Percentiles rank a stretch among this genome's conserved stretches.
Conservation (phyloP, 23 red algal species). For the Gracilariopsis chorda region DNA sequence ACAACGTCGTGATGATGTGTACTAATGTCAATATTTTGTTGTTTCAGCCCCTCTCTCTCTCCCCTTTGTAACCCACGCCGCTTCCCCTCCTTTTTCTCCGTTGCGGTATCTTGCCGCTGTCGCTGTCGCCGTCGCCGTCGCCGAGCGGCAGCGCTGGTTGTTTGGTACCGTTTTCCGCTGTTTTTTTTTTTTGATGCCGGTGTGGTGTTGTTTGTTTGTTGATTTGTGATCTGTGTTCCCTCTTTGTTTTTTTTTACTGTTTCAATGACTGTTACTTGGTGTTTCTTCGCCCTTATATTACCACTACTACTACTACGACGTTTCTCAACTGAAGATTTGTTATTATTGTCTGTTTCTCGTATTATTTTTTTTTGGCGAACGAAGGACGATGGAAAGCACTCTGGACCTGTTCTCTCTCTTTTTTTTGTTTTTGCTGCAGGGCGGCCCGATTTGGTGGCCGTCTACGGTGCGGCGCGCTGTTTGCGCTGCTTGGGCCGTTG, state of each 20-base stretch:
- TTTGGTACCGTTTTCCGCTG: too few species aligned
- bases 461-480: too few species aligned
- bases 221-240: neutral
- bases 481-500: too few species aligned
- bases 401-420: neutral
- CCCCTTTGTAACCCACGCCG: neutral
- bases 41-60: neutral
- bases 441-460: too few species aligned
- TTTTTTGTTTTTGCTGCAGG: too few species aligned
- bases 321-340: too few species aligned
- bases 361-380: neutral
- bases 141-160: too few species aligned
- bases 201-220: too few species aligned
- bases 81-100: neutral
- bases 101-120: neutral
- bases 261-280: neutral
- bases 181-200: too few species aligned
- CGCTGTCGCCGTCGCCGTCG: neutral
- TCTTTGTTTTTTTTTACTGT: neutral
- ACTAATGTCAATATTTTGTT: conserved; percentile 18
- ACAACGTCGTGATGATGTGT: conserved; percentile 1
- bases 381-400: neutral
- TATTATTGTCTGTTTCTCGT: neutral
- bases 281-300: neutral
- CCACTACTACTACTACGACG: too few species aligned